phyloP scores from a whole-genome alignment of 2,329 filamentous ascomycete species.

The Ophiostoma sp. region DNA sequence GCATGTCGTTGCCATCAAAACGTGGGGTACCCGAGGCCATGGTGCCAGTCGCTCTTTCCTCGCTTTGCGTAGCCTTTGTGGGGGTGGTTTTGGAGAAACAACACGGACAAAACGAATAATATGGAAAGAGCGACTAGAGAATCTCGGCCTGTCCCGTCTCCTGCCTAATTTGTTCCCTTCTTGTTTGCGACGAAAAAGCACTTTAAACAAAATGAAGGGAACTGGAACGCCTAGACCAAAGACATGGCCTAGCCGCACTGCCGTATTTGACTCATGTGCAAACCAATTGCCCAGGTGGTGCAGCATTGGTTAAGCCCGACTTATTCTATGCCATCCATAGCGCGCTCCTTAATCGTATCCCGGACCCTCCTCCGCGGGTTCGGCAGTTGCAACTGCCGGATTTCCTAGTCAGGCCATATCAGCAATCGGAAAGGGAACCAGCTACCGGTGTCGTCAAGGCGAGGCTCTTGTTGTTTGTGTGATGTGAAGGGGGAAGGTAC shows the following conservation, averaged over 20 bases:
- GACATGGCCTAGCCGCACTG: no score
- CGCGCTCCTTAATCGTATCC: background rate
- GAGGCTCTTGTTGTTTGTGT: no score
- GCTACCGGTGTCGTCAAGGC: no score
- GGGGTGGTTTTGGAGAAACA: background rate
- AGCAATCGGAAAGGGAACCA: background rate
- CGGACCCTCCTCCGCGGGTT: constrained; percentile 15
- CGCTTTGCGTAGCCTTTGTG: background rate
- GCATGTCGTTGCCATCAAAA: background rate
- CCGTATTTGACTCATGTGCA: no score
- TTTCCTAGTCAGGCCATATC: constrained; percentile 6
- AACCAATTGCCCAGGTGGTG: background rate
- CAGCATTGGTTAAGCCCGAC: no score
- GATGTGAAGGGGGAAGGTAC: background rate
- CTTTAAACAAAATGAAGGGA: no score
- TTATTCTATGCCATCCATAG: background rate
- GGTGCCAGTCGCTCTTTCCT: constrained; percentile 6
- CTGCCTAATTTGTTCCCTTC: background rate
- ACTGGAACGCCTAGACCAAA: no score
- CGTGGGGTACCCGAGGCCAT: constrained; percentile 1
- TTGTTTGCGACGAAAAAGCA: background rate
- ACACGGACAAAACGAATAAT: background rate
- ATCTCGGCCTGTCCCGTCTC: constrained; percentile 5
- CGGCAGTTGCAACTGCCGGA: constrained; percentile 22
- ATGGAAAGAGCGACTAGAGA: background rate